Evolutionary conservation across 345 rosid genomes (phyloP), one percentile per base, ranked within the genome.

Genomic region (Salix suchowensis): DNA sequence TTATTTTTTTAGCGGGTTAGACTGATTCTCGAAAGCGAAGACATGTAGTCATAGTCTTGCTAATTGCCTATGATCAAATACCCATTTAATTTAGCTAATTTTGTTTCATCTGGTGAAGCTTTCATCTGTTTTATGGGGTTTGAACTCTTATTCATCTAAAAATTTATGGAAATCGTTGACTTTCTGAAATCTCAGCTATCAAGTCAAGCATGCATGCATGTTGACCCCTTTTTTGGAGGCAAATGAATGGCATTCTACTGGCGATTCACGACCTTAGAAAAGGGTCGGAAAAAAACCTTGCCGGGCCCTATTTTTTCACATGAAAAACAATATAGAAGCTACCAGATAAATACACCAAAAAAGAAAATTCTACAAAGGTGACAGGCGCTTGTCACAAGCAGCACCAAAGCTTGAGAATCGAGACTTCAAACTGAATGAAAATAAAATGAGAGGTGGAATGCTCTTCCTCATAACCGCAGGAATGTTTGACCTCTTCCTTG

Each of bases 161-260:
- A 55, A 0, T 6, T 8, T 8, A 2, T 1, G 61, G 12, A 8
- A 0, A 2, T 0, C 11, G 10, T 0, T n/a, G 26, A 55, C 23
- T 55, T 8, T 55, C 62, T n/a, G 13, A 23, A 21, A 55, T 55
- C 26, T n/a, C 62, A n/a, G 8, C 2, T 2, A 55, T 55, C 62
- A 55, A 55, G 62, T n/a, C 62, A 55, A 3, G 28, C 62, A 9
- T 36, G 37, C 23, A 4, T 34, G 37, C 1, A 55, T 55, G 11
- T n/a, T n/a, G 62, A n/a, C 26, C 62, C 26, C 0, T n/a, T n/a
- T 55, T 18, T n/a, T 55, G 62, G 62, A 55, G 60, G 24, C 60
- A 52, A 18, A 19, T 52, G 24, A 19, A 0, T 0, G 26, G 26
- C 61, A 9, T 55, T 21, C 11, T 55, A 11, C 4, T 2, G 24